These are phyloP conservation scores for Kluyveromyces lactis DNA, from an alignment of 805 yeast genomes.

Conservation along the genomic window DNA sequence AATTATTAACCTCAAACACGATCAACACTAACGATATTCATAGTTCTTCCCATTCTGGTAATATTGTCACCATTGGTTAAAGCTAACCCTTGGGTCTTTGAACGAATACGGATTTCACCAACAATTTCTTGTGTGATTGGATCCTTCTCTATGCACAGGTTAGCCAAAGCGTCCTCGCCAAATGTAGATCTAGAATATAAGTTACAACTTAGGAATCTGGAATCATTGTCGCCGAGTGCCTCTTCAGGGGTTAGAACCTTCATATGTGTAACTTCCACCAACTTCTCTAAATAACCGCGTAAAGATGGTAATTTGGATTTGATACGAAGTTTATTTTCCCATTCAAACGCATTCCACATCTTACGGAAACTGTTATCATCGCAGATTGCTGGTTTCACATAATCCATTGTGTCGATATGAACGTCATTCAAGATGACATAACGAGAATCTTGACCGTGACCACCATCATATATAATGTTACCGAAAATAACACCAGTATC, in stretches of 20 bases:
- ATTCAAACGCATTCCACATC: slow-evolving; percentile 99
- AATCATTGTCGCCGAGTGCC: slow-evolving; percentile 76
- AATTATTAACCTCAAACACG: slow-evolving; percentile 19
- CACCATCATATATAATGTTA: slow-evolving; percentile 93
- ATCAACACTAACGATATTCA: slow-evolving; percentile 31
- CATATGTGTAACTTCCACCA: slow-evolving; percentile 80
- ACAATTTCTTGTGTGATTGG: slow-evolving; percentile 59
- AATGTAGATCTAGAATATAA: slow-evolving; percentile 85
- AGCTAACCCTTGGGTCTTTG: slow-evolving; percentile 97
- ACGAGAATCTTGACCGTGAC: slow-evolving; percentile 80
- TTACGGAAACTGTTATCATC: slow-evolving; percentile 84
- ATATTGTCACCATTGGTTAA: slow-evolving; percentile 90
- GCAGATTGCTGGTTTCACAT: slow-evolving; percentile 90
- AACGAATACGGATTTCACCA: slow-evolving; percentile 93
- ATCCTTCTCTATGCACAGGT: slow-evolving; percentile 82
- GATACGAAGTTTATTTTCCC: slow-evolving; percentile 97
- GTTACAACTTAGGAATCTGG: slow-evolving; percentile 79
- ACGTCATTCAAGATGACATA: slow-evolving; percentile 91
- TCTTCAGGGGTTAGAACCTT: slow-evolving; percentile 88
- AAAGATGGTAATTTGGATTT: slow-evolving; percentile 58
- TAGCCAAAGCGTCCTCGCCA: slow-evolving; percentile 97
- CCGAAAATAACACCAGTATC: slow-evolving; percentile 98
- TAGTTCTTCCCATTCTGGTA: slow-evolving; percentile 67
- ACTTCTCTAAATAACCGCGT: slow-evolving; percentile 67
- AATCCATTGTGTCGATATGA: slow-evolving; percentile 94